Conservation (phyloP, 306 rosid genomes). For the Hippophae tibetana region DNA sequence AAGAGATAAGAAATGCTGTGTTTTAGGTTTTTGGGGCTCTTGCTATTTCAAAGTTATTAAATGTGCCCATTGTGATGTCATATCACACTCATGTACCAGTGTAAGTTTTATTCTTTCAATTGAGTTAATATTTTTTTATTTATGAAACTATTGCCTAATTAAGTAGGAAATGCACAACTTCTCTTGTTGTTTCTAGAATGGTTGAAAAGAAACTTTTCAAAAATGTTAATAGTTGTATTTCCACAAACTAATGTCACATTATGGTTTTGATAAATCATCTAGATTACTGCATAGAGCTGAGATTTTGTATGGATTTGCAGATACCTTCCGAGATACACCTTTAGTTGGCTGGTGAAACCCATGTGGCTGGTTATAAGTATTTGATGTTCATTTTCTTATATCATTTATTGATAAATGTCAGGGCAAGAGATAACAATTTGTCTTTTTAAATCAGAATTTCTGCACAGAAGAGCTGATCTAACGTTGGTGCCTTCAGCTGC, state of each 20-base stretch:
- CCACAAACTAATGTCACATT: background rate
- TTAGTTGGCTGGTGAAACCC: constrained; percentile 97
- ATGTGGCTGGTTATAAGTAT: constrained; percentile 96
- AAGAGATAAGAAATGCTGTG: constrained; percentile 9
- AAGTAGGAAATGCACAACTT: constrained; percentile 1
- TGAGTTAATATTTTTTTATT: too few species aligned
- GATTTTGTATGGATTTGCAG: constrained; percentile 30
- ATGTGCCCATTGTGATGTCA: constrained; percentile 94
- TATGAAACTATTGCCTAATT: background rate
- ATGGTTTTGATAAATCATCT: background rate
- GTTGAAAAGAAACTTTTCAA: background rate
- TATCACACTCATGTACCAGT: constrained; percentile 98
- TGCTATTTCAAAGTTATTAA: constrained; percentile 66
- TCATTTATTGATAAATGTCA: constrained; percentile 2
- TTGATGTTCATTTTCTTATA: constrained; percentile 18
- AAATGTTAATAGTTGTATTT: background rate
- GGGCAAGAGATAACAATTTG: constrained; percentile 17
- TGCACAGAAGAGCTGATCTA: constrained; percentile 89
- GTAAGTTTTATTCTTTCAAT: constrained; percentile 40
- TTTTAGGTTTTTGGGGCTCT: constrained; percentile 95
- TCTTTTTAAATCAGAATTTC: constrained; percentile 45
- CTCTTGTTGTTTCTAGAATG: background rate
- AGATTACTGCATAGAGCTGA: background rate
- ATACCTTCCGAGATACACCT: constrained; percentile 95
- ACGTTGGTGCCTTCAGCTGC: constrained; percentile 96